Conservation (phyloP, 495 filamentous ascomycete genomes). For the Massariosphaeria phaeospora region DNA sequence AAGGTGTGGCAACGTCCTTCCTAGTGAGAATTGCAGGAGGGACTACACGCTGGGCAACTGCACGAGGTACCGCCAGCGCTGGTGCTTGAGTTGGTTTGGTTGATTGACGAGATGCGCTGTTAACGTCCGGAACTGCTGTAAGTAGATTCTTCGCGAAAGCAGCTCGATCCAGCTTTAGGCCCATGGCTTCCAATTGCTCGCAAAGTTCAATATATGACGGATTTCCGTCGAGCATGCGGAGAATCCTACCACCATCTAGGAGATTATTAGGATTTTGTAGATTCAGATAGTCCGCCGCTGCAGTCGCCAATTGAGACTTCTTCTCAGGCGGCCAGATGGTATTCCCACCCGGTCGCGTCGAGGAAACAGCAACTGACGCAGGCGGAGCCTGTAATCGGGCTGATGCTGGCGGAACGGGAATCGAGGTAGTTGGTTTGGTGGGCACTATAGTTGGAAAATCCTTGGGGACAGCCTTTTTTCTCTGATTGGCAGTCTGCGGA, state of each 20-base stretch:
- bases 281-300: slow-evolving; percentile 35
- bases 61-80: background rate
- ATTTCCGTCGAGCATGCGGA: slow-evolving; percentile 44
- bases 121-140: slow-evolving; percentile 44
- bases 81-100: background rate
- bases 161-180: slow-evolving; percentile 44
- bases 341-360: slow-evolving; percentile 10
- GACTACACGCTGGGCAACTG: background rate
- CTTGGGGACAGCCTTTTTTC: background rate
- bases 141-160: slow-evolving; percentile 46
- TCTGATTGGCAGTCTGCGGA: slow-evolving; percentile 3
- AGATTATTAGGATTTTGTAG: slow-evolving; percentile 32
- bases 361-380: background rate
- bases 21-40: background rate
- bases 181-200: slow-evolving; percentile 45
- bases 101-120: slow-evolving; percentile 19
- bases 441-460: background rate
- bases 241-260: slow-evolving; percentile 36
- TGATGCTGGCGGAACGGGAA: background rate
- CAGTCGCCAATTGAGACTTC: slow-evolving; percentile 35
- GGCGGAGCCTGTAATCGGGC: background rate
- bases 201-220: slow-evolving; percentile 50
- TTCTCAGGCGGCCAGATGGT: slow-evolving; percentile 42
- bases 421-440: background rate
- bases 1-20: background rate